Percentiles rank a stretch among this genome's conserved stretches.
Conservation (phyloP, 1,284 basidiomycete genomes). For the Marasmius fiardii region DNA sequence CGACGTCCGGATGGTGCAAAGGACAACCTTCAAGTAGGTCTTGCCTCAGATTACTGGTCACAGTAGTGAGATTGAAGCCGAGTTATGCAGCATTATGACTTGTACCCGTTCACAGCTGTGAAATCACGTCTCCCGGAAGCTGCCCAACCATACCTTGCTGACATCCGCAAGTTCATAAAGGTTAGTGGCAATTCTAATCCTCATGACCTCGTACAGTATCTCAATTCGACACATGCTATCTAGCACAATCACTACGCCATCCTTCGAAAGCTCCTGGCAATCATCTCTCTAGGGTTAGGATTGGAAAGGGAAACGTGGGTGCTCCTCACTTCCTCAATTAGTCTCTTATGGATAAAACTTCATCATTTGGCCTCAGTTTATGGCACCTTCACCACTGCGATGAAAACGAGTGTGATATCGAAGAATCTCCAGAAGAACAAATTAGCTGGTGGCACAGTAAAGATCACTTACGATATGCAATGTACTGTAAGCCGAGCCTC, state of each 20-base stretch:
- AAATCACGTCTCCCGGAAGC: slow-evolving; percentile 7
- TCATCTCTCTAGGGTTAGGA: slow-evolving; percentile 17
- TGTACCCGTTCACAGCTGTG: slow-evolving; percentile 13
- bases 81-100: slow-evolving; percentile 11
- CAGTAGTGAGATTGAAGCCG: background rate
- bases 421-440: slow-evolving; percentile 5
- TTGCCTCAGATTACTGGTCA: background rate
- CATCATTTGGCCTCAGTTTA: slow-evolving; percentile 3
- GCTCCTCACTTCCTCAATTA: no score
- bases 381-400: slow-evolving; percentile 17
- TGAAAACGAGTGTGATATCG: slow-evolving; percentile 6
- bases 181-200: slow-evolving; percentile 1
- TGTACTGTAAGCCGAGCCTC: slow-evolving; percentile 17
- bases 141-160: slow-evolving; percentile 12
- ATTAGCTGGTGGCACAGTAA: slow-evolving; percentile 16
- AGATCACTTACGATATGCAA: slow-evolving; percentile 17
- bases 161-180: slow-evolving; percentile 17
- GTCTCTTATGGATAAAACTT: background rate
- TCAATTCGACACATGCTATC: background rate
- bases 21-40: slow-evolving; percentile 14
- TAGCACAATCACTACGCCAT: slow-evolving; percentile 18
- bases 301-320: slow-evolving; percentile 14
- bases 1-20: slow-evolving; percentile 15
- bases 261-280: slow-evolving; percentile 14
- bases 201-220: background rate